Evolutionary conservation across 345 rosid species (phyloP), one percentile per base, ranked within the genome.

Genomic region (rapeseed (Brassica napus)): DNA sequence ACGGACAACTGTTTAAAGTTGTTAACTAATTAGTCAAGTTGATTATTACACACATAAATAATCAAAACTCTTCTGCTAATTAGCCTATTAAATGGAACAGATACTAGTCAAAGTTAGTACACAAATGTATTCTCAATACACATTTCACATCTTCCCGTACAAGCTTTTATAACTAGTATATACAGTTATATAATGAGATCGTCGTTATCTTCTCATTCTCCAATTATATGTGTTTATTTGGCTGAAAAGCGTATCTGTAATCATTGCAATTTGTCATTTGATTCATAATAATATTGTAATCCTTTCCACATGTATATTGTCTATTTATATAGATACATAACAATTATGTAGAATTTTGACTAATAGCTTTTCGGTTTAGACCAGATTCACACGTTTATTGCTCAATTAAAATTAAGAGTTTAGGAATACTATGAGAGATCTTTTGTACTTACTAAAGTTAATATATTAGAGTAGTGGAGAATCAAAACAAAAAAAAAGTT

Each of bases 301-400:
- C 63, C 34, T 65, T 54, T 74, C 31, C 10, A 28, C 35, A 24
- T 24, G 10, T 65, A 63, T 24, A 24, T 62, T 24, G 60, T 14
- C 52, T 8, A 60, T 58, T 4, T 37, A 59, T 0, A 62, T 32
- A 34, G 23, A 34, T 54, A 18, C 21, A 16, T 6, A 12, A 34
- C 5, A 32, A 23, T 62, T n/a, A 70, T 4, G 16, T 35, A 6
- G 57, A 54, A 61, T 12, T 54, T 52, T 77, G 71, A 71, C 34
- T 54, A 52, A 8, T 32, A 52, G 1, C 23, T 6, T 21, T 73
- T 7, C 9, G 11, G 44, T 44, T 60, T 0, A 73, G 44, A 68
- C 32, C 44, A 73, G 82, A 79, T 79, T 47, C 34, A 73, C 59
- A 73, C 31, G 78, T 68, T 73, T 47, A 9, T 61, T 70, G 63